Evolutionary conservation across 805 yeast species (phyloP), one percentile per base, ranked within the genome.

Genomic region (Saturnispora saitoi): DNA sequence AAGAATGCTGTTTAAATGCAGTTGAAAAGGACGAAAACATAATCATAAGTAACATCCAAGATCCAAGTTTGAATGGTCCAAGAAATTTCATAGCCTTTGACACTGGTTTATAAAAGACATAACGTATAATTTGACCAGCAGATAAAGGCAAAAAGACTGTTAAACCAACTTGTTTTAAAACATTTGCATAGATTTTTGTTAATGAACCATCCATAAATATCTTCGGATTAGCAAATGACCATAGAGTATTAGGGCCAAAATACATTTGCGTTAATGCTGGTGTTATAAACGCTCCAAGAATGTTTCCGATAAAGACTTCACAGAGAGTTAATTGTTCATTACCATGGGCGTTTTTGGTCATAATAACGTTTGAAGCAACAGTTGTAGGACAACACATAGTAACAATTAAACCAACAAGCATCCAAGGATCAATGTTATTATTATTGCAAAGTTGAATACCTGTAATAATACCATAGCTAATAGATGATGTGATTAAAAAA

Each of bases 351-450:
- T 76, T 76, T 45, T 80, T 74, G 8, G 96, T 88, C 96, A 88
- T 88, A 26, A 88, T 89, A 31, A 89, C 95, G 60, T 88, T 88
- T 1, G 95, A 87, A 0, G 89, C 79, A n/a, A 88, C 95, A 0
- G 96, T 88, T 9, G 96, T 88, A 15, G 96, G 96, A 62, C 93
- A 84, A 12, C 90, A 77, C 26, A 86, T 86, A 2, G 95, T 85
- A 40, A 86, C 83, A 17, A 89, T 77, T 50, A 88, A 64, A 0
- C 96, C 96, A 12, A 84, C 83, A 20, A 89, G 67, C 54, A 87
- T 74, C 86, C 90, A 86, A 24, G 76, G 73, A 55, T 79, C 81
- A 36, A 88, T 84, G n/a, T 68, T 62, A 1, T 68, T 62, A 58
- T 85, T 73, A 50, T 76, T 51, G 1, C 91, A 76, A 5, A 68